Base-by-base conservation (phyloP, 164 flowering plant genomes). In the Tetrastigma voinierianum region DNA sequence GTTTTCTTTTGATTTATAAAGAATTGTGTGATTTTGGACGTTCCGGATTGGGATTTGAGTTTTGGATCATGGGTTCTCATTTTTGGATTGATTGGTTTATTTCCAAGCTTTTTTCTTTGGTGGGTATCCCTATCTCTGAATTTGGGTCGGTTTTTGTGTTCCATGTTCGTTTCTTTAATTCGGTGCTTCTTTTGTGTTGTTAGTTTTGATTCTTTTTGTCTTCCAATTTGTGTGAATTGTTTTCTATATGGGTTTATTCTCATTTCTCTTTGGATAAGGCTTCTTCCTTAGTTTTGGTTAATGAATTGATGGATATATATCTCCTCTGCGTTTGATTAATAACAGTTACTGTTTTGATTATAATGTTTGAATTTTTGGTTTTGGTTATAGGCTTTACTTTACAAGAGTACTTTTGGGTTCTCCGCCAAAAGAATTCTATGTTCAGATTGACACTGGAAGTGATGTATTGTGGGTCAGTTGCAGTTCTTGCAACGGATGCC, bases 401-500 rank as follows among this genome's bases (percentile, higher is more conserved):
- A 90, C 98, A 44, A 84, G 70, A 76, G 81, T 95, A 64, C 80
- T 77, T 68, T 67, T 95, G 79, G 98, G 98, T 11, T 61, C 81
- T 73, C 98, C 98, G 21, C 84, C 97, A 46, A 86, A 62, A 62
- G 96, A 92, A 49, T 93, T 82, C 75, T 76, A 74, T 80, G 98
- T 96, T 47, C 99, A 96, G 76, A 89, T 96, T 70, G 99, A 96
- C 71, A 90, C 98, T 0, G 99, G 99, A 77, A 96, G 99, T 68
- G 97, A 96, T 76, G 88, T 90, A 18, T 72, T 93, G 59, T 96
- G 99, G 99, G 91, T 96, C 17, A 69, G 86, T 71, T 96, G 99
- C 74, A 73, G 52, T 61, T 72, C 87, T 24, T 96, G 99, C 76
- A 78, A 65, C 64, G 93, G 92, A 59, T 96, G 99, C 75, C 99